Evolutionary conservation across 495 filamentous ascomycete species (phyloP), one percentile per base, ranked within the genome.

Genomic region (Aspergillus cavernicola): DNA sequence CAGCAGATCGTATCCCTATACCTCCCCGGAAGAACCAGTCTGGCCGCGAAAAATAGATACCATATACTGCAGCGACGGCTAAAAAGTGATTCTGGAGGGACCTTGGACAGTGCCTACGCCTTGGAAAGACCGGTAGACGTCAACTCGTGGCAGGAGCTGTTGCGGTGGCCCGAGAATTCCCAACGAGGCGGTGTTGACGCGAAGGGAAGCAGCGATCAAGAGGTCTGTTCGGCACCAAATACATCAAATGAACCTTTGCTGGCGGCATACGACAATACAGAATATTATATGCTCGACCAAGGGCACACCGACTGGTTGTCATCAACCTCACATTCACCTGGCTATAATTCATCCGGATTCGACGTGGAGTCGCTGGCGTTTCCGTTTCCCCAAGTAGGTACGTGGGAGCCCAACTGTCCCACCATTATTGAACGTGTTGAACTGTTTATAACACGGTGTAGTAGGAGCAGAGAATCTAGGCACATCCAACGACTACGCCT

Each of bases 1-100:
- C 44, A 47, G 31, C 44, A 47, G 44, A 47, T 47, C 7, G 44
- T 47, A 8, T 47, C 44, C 1, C 29, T 36, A 4, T 47, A 47
- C 20, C 36, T 47, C 13, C 44, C 44, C 6, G 44, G 44, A n/a
- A 18, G 44, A 9, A 36, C 44, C 1, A 47, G 44, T 16, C 44
- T 47, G 10, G 44, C 44, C 7, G 44, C 44, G 7, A 47, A 47
- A 18, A 47, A 47, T 11, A 23, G 44, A 36, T 47, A 47, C 20
- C 44, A 47, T 20, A 47, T 47, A 7, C 29, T 47, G 19, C 44
- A 47, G 24, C 7, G 44, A 5, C 16, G 44, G 11, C 10, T 36
- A 19, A 23, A 26, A 19, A 47, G 13, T 7, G 29, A 47, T 1
- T 7, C 3, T 9, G 16, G 13, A 1, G 44, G 7, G 3, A 16